Evolutionary conservation across 768 basidiomycete species (phyloP).

Genomic region (Pleurotus platypus): DNA sequence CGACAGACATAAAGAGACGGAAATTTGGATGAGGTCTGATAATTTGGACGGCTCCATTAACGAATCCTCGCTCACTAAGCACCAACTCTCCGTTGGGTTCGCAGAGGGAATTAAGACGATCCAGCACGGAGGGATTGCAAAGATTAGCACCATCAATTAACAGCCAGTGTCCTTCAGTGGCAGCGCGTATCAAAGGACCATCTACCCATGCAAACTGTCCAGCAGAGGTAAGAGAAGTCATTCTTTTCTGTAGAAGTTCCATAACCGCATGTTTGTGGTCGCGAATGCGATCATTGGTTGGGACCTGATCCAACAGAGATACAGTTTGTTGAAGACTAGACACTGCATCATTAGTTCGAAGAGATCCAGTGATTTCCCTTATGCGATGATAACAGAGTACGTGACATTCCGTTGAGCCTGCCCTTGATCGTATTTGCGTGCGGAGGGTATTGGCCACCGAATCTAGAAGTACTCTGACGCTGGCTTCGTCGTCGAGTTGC

Average conservation of each 20-base stretch:
- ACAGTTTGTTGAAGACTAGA: conserved; percentile 21
- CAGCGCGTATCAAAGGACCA: conserved; percentile 82
- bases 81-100: conserved; percentile 79
- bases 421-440: background rate
- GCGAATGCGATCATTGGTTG: background rate
- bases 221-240: conserved; percentile 17
- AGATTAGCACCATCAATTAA: conserved; percentile 91
- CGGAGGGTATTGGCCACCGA: background rate
- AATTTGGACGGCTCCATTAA: conserved; percentile 70
- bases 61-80: conserved; percentile 87
- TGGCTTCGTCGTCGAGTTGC: conserved; percentile 65
- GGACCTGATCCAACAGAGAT: conserved; percentile 24
- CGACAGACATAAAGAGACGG: conserved; percentile 90
- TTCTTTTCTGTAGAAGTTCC: conserved; percentile 14
- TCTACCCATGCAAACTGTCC: conserved; percentile 93
- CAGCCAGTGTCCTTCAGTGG: conserved; percentile 87
- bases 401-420: background rate
- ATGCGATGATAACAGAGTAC: background rate
- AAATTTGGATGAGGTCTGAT: conserved; percentile 85
- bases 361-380: background rate
- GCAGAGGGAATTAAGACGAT: conserved; percentile 94
- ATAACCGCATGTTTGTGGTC: conserved; percentile 14
- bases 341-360: background rate
- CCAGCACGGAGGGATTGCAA: conserved; percentile 93
- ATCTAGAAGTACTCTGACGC: background rate